phyloP scores from a whole-genome alignment of 495 filamentous ascomycete species.

The Podospora sp. region DNA sequence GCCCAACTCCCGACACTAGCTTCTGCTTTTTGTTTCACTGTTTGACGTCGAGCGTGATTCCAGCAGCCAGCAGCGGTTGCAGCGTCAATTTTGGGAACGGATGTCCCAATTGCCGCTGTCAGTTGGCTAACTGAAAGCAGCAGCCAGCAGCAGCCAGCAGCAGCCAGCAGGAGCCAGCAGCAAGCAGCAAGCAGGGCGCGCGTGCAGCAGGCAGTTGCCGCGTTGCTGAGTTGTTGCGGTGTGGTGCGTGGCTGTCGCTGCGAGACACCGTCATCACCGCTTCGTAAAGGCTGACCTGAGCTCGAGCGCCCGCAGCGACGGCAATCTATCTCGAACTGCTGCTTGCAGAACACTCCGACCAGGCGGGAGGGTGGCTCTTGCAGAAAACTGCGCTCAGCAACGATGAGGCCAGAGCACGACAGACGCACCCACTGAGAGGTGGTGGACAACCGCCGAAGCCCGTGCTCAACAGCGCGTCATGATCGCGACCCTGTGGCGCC shows the following conservation, averaged over 20 bases:
- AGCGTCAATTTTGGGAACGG: not conserved
- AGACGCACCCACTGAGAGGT: not conserved
- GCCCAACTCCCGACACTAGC: not conserved
- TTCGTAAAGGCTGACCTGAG: not conserved
- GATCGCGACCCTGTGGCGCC: not conserved
- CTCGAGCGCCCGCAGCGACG: not conserved
- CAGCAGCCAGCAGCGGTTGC: not conserved
- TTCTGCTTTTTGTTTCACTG: not conserved
- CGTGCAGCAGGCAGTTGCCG: too few species aligned
- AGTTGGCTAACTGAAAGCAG: not conserved
- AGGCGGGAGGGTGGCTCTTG: not conserved
- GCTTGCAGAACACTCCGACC: not conserved
- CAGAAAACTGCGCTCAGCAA: not conserved
- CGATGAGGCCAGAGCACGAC: not conserved
- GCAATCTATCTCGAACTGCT: not conserved
- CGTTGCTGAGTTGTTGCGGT: too few species aligned
- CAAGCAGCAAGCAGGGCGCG: too few species aligned
- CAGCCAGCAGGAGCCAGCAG: too few species aligned
- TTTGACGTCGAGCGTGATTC: not conserved
- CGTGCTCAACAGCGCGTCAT: not conserved
- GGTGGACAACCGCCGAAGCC: not conserved
- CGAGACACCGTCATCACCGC: not conserved
- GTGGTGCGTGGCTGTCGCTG: not conserved
- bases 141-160: not conserved
- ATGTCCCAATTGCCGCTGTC: not conserved